Base-by-base conservation (phyloP, 805 yeast genomes). In the Zygoascus flipseniorum region DNA sequence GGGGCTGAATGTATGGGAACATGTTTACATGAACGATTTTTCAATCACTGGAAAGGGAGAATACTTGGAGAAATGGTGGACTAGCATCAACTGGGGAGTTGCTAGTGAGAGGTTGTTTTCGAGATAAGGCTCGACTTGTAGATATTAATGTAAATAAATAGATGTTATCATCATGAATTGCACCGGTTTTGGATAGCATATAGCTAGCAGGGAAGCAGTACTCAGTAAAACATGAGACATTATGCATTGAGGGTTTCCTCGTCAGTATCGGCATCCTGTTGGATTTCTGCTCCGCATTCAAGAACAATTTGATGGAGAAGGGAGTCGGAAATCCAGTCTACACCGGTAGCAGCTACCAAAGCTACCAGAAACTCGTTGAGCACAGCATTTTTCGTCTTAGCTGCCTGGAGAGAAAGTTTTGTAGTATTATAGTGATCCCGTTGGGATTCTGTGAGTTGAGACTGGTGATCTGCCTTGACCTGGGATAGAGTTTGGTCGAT, bases 1-100 rank as follows among this genome's bases (percentile, higher is more conserved):
- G 59, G 86, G 82, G 50, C 76, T 89, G 58, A 88, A 83, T 69
- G 76, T 86, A 60, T 90, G 97, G 96, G 95, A 92, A 67, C 80
- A 82, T 58, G 88, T 96, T n/a, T 93, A 84, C 68, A 62, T 89
- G 46, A 72, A 78, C 28, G 98, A 93, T 69, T 92, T 84, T 69
- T 96, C 97, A 47, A 76, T 87, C 51, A 65, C 62, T 20, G 95
- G 93, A 23, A 85, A 84, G 71, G 73, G 78, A 45, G 74, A 77
- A 51, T 93, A 86, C 69, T 76, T 93, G 59, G 79, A 79, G 56
- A 83, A 83, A 57, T 82, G 83, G 64, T 83, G 95, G 82, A 78
- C 82, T 51, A 76, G 88, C 59, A 77, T 90, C 55, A 83, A 92
- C 71, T 93, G 99, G 99, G 76, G 80, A 26, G 64, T 59, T 31